Evolutionary conservation across 805 yeast genomes (phyloP).

Genomic region (Pichia gijzeniarum): DNA sequence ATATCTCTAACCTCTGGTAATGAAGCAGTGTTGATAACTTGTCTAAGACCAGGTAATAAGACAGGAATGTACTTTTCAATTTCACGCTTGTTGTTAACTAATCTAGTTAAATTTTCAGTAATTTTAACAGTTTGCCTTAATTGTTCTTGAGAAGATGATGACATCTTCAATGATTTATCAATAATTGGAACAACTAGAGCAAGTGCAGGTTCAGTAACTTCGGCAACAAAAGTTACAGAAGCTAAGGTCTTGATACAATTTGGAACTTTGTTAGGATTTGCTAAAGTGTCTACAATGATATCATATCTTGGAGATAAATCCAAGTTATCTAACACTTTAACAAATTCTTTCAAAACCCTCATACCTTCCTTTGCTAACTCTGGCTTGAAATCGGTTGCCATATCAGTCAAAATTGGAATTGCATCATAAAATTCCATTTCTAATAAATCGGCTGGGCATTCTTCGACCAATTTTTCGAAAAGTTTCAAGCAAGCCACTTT

Average conservation of each 20-base stretch:
- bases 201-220: conserved; percentile 94
- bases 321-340: conserved; percentile 81
- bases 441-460: conserved; percentile 77
- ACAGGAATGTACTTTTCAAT: conserved; percentile 82
- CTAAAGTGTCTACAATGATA: conserved; percentile 78
- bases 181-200: conserved; percentile 87
- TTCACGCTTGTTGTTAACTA: conserved; percentile 90
- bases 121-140: conserved; percentile 95
- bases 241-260: conserved; percentile 83
- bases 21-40: conserved; percentile 84
- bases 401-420: conserved; percentile 80
- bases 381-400: conserved; percentile 93
- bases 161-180: conserved; percentile 78
- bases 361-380: conserved; percentile 86
- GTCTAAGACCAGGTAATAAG: conserved; percentile 85
- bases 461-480: conserved; percentile 68
- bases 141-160: conserved; percentile 91
- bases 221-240: conserved; percentile 95
- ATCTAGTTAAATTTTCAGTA: conserved; percentile 89
- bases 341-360: conserved; percentile 61
- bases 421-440: conserved; percentile 74
- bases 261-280: conserved; percentile 84
- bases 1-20: conserved; percentile 94
- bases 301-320: conserved; percentile 86
- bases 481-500: conserved; percentile 73